Base-by-base conservation (phyloP, 306 rosid genomes). In the Potentilla sterilis region DNA sequence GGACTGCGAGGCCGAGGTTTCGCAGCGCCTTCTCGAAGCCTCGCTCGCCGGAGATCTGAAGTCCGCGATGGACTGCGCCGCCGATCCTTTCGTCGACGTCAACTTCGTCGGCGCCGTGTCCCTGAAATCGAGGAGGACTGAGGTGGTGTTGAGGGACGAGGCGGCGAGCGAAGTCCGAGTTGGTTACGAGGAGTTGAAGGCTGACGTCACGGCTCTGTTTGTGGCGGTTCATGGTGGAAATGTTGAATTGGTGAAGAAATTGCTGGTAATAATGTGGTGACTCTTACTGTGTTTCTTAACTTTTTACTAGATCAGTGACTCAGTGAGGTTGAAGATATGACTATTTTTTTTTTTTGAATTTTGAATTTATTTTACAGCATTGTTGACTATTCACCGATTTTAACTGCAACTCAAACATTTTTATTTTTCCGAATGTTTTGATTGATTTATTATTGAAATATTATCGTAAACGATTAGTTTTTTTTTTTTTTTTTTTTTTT, bases 121-220 rank as follows among this genome's bases (percentile, higher is more conserved):
- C 52, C 64, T 94, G 61, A 85, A 83, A 78, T 82, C 82, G 28
- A 77, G 88, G 74, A 86, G 68, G 79, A 69, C 95, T 0, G 92
- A 94, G 80, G 66, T 92, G 52, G 54, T 88, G 4, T 57, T 87
- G 5, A 48, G 62, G 35, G 85, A 83, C 8, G 97, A 94, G 81
- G 86, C 93, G 62, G 69, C 93, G 44, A 87, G 79, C 67, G 86
- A 85, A 40, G 93, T 92, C 52, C 85, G 87, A 40, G 67, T 94
- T 0, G 84, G 80, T 73, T 86, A 83, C 78, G 87, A 80, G 81
- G 98, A 94, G 84, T 86, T 88, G 81, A 88, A 83, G 73, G 80
- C 95, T 52, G 98, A 94, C 62, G 96, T 94, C 68, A 85, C 98
- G 49, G 88, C 98, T 24, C 89, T 94, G 44, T 90, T 94, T 78